phyloP scores from a whole-genome alignment of 2,329 filamentous ascomycete genomes.

The Fusarium liriodendri region DNA sequence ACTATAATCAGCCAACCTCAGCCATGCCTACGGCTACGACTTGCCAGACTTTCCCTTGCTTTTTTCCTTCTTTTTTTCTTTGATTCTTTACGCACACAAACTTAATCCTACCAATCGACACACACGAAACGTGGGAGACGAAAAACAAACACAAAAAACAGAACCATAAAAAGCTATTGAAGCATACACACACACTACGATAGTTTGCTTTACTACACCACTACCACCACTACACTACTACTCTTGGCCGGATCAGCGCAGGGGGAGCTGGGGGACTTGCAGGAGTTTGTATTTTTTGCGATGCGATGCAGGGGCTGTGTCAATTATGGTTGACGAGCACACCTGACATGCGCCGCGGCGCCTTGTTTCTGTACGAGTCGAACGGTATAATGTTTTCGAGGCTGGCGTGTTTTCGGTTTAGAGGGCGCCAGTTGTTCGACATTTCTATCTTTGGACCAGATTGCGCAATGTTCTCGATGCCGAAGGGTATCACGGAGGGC shows the following conservation, averaged over 20 bases:
- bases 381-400: conserved; percentile 38
- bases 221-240: conserved; percentile 6
- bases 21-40: conserved; percentile 39
- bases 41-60: conserved; percentile 23
- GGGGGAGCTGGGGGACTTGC: conserved; percentile 27
- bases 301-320: conserved; percentile 8
- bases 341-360: conserved; percentile 15
- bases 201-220: conserved; percentile 25
- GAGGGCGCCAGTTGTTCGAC: conserved; percentile 3
- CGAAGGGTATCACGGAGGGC: conserved; percentile 4
- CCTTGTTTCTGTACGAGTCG: conserved; percentile 20
- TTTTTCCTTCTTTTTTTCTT: conserved; percentile 25
- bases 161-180: conserved; percentile 13
- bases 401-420: conserved; percentile 23
- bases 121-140: conserved; percentile 10
- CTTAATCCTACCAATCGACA: conserved; percentile 24
- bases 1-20: conserved; percentile 38
- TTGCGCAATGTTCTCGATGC: conserved; percentile 27
- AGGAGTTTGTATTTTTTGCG: conserved; percentile 38
- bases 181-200: conserved; percentile 12
- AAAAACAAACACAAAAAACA: conserved; percentile 34
- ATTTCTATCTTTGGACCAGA: conserved; percentile 25
- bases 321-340: conserved; percentile 10
- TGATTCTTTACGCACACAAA: conserved; percentile 24
- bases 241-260: conserved; percentile 32